These are phyloP conservation scores for Geoglossum cookeanum DNA, from an alignment of 2,329 filamentous ascomycete species.

Conservation along the genomic window DNA sequence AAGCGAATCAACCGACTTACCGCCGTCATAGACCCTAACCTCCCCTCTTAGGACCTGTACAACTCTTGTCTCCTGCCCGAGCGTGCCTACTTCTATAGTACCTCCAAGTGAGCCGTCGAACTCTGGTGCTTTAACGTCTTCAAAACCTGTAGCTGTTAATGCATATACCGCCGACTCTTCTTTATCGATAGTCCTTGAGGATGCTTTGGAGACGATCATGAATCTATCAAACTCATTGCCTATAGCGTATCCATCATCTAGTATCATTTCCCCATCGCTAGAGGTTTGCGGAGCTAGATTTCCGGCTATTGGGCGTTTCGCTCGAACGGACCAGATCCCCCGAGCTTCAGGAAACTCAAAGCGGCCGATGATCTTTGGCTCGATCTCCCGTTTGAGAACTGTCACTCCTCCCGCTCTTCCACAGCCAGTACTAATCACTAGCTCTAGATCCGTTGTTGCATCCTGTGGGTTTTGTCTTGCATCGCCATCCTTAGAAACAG, in stretches of 20 bases:
- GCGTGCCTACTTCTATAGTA: constrained; percentile 67
- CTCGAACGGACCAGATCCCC: constrained; percentile 64
- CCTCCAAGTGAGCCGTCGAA: constrained; percentile 80
- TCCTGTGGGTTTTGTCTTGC: constrained; percentile 26
- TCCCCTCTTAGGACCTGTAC: constrained; percentile 78
- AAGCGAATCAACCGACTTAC: constrained; percentile 30
- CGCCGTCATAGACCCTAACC: constrained; percentile 75
- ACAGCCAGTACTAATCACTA: constrained; percentile 42
- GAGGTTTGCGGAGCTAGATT: constrained; percentile 27
- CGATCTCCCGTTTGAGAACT: constrained; percentile 58
- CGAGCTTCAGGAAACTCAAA: constrained; percentile 55
- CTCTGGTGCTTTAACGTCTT: constrained; percentile 63
- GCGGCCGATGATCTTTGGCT: constrained; percentile 49
- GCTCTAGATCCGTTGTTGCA: constrained; percentile 36
- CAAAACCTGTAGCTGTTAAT: constrained; percentile 48
- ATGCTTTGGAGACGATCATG: constrained; percentile 56
- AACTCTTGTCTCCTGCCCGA: constrained; percentile 63
- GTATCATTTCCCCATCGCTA: constrained; percentile 24
- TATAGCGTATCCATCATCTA: constrained; percentile 25
- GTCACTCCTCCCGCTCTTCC: constrained; percentile 52
- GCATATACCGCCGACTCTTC: constrained; percentile 65
- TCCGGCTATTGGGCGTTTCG: constrained; percentile 46
- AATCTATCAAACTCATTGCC: constrained; percentile 54
- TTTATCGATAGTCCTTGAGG: constrained; percentile 37
- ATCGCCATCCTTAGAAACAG: constrained; percentile 25